These are phyloP conservation scores for Abrus pulchellus DNA, from an alignment of 306 rosid genomes.

Conservation along the genomic window DNA sequence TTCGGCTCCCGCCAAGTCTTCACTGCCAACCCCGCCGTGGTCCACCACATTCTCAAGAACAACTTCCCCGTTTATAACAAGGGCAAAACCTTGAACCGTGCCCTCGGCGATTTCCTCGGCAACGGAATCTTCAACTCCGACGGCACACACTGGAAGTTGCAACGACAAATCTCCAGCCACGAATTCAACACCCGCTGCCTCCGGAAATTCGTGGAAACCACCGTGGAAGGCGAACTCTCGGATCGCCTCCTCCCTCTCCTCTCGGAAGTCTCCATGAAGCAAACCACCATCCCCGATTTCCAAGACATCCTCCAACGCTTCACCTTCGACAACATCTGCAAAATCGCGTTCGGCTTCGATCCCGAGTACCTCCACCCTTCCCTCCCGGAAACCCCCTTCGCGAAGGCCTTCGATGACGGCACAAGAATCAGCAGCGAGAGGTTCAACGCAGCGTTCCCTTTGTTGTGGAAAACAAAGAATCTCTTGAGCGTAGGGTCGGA, in stretches of 20 bases:
- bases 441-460: slow-evolving; percentile 3
- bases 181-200: slow-evolving; percentile 66
- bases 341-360: slow-evolving; percentile 73
- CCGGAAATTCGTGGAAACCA: slow-evolving; percentile 66
- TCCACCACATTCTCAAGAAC: slow-evolving; percentile 76
- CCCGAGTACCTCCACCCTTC: slow-evolving; percentile 69
- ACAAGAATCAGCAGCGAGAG: slow-evolving; percentile 56
- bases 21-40: slow-evolving; percentile 69
- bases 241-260: slow-evolving; percentile 67
- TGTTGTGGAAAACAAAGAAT: slow-evolving; percentile 58
- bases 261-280: not conserved
- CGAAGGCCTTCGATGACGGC: slow-evolving; percentile 62
- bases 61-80: slow-evolving; percentile 66
- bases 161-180: slow-evolving; percentile 68
- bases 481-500: slow-evolving; percentile 59
- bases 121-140: slow-evolving; percentile 70
- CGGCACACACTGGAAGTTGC: slow-evolving; percentile 68
- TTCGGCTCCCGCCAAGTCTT: slow-evolving; percentile 53
- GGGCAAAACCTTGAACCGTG: slow-evolving; percentile 38
- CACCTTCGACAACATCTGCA: slow-evolving; percentile 75
- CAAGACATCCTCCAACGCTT: slow-evolving; percentile 81
- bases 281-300: slow-evolving; percentile 47
- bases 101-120: slow-evolving; percentile 70
- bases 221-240: slow-evolving; percentile 67
- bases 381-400: slow-evolving; percentile 58